A percentile compares a stretch with the other conserved stretches of the same genome.
phyloP scores from a whole-genome alignment of 2,329 filamentous ascomycete genomes.

The Colletotrichum falcatum region DNA sequence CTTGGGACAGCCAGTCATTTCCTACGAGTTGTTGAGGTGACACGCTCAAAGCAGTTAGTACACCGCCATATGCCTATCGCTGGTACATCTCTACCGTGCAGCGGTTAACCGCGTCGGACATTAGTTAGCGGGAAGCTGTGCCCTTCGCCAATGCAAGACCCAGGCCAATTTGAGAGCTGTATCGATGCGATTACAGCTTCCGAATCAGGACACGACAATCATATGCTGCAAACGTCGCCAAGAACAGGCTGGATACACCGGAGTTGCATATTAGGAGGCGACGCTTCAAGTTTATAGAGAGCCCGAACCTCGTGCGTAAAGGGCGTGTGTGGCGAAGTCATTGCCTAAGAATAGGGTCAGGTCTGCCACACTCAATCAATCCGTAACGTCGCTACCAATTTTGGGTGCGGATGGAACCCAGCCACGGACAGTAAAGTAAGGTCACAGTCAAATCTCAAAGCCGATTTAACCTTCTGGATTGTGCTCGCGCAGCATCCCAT shows the following conservation, averaged over 20 bases:
- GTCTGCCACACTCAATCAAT: slow-evolving; percentile 51
- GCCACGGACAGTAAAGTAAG: slow-evolving; percentile 7
- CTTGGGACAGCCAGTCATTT: neutral
- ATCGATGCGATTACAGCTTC: neutral
- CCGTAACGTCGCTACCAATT: slow-evolving; percentile 17
- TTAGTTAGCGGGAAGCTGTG: neutral
- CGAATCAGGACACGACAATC: neutral
- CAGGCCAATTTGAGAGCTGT: neutral
- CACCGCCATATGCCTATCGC: neutral
- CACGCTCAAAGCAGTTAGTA: neutral
- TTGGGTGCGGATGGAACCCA: slow-evolving; percentile 18
- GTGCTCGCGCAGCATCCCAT: slow-evolving; percentile 4
- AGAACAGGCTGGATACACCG: neutral
- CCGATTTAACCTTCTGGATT: slow-evolving; percentile 38
- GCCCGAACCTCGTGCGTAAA: neutral
- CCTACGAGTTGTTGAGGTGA: neutral
- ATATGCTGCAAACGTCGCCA: neutral
- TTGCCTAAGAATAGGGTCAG: neutral
- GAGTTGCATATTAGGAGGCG: neutral
- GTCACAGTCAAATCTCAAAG: slow-evolving; percentile 21
- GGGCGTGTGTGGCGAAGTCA: neutral
- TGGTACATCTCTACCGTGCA: neutral
- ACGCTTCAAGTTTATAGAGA: neutral
- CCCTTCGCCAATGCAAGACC: neutral
- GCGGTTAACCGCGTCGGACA: neutral